These are phyloP conservation scores for Saccharum officinarum DNA, from an alignment of 176 grass and related monocot genomes.

Conservation along the genomic window DNA sequence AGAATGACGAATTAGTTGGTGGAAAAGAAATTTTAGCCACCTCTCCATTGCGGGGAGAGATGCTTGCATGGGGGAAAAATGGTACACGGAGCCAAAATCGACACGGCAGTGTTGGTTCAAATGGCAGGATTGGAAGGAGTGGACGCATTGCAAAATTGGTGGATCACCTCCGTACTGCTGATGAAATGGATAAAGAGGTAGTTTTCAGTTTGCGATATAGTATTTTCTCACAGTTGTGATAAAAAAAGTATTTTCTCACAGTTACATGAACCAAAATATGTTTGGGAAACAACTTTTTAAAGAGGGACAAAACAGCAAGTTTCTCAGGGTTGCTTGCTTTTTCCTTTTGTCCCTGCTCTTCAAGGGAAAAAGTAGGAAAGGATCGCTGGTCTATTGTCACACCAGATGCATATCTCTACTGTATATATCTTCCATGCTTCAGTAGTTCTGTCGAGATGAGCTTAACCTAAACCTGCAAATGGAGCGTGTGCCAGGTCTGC, in stretches of 20 bases:
- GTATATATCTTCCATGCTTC: background rate
- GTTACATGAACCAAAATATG: background rate
- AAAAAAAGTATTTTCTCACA: too few species aligned
- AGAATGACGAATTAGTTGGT: slow-evolving; percentile 50
- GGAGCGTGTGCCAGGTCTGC: background rate
- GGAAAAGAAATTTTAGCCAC: slow-evolving; percentile 56
- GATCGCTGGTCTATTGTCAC: background rate
- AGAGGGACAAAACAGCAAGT: background rate
- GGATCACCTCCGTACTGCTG: slow-evolving; percentile 56
- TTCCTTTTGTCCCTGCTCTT: too few species aligned
- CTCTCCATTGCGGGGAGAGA: slow-evolving; percentile 65
- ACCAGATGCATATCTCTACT: background rate
- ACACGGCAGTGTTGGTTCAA: slow-evolving; percentile 54
- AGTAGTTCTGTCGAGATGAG: slow-evolving; percentile 2
- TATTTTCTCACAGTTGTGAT: too few species aligned
- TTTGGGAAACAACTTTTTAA: background rate
- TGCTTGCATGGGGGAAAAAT: slow-evolving; percentile 87
- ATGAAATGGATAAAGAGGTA: slow-evolving; percentile 71
- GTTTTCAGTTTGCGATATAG: background rate
- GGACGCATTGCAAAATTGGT: slow-evolving; percentile 65
- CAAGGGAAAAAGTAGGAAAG: background rate
- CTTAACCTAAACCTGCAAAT: background rate
- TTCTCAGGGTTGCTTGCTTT: background rate
- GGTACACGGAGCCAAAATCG: slow-evolving; percentile 76
- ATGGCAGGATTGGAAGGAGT: slow-evolving; percentile 52